Percentiles rank a stretch among this genome's conserved stretches.
Conservation (phyloP, 345 rosid species). For the Physaria fendleri region DNA sequence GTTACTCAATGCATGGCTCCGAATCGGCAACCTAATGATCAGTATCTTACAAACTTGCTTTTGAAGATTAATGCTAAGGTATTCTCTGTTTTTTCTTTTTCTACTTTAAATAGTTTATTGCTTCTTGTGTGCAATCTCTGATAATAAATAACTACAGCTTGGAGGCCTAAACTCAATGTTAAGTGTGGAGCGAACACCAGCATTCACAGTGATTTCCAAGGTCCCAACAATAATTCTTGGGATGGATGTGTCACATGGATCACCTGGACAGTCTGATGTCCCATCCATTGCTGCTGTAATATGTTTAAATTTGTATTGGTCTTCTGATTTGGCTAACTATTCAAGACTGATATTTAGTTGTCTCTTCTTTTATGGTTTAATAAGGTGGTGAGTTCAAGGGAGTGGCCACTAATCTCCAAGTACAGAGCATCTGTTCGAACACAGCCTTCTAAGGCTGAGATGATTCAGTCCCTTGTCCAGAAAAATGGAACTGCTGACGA, state of each 20-base stretch:
- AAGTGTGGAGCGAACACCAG: slow-evolving; percentile 57
- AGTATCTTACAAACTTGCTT: slow-evolving; percentile 78
- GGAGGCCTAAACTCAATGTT: slow-evolving; percentile 81
- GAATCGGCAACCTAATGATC: slow-evolving; percentile 59
- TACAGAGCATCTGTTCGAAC: slow-evolving; percentile 87
- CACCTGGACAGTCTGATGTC: slow-evolving; percentile 62
- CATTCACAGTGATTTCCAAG: slow-evolving; percentile 53
- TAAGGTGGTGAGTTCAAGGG: slow-evolving; percentile 76
- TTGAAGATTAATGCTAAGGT: slow-evolving; percentile 94
- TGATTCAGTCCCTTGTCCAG: slow-evolving; percentile 73
- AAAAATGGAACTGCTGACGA: slow-evolving; percentile 58
- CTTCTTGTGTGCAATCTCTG: slow-evolving; percentile 5
- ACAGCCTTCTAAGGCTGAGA: slow-evolving; percentile 80
- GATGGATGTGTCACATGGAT: slow-evolving; percentile 79
- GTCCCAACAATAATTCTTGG: slow-evolving; percentile 64
- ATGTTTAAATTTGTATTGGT: neutral
- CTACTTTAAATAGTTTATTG: neutral
- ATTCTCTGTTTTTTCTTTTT: neutral
- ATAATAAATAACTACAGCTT: slow-evolving; percentile 41
- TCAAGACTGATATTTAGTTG: neutral
- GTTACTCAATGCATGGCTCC: slow-evolving; percentile 93
- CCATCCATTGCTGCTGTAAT: slow-evolving; percentile 70
- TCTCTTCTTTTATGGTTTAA: neutral
- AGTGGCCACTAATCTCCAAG: slow-evolving; percentile 81
- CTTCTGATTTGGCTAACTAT: neutral